Evolutionary conservation across 2,329 filamentous ascomycete species (phyloP), one percentile per base, ranked within the genome.

Genomic region (Nigrospora osmanthi): DNA sequence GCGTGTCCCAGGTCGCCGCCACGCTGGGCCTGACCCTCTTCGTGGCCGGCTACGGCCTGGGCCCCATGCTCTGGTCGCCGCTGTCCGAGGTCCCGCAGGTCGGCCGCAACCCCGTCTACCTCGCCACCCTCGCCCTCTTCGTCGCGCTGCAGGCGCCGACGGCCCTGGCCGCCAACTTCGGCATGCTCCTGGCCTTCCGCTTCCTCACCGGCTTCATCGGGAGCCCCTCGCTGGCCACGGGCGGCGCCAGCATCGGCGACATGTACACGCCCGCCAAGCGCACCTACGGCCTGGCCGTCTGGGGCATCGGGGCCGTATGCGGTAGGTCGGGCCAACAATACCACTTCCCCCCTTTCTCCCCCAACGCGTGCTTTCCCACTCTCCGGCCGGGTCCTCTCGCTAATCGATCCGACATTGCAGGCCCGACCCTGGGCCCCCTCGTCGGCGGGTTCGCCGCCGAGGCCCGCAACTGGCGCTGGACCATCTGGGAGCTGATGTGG

Each of bases 61-160:
- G 78, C 0, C 75, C 77, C 2, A 58, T 81, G 45, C 48, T 83
- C 31, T 80, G 73, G 60, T 73, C 72, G 1, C 80, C 80, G 0
- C 54, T 83, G 33, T 71, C 67, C 37, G 80, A 84, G 56, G 71
- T 83, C 13, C 77, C 79, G 0, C 49, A 66, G 32, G 68, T 82
- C 44, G 78, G 80, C 3, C 68, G 80, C 2, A 82, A 78, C 45
- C 69, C 71, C 1, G 70, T 75, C 0, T 83, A 81, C 52, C 70
- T 81, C 30, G 54, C 75, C 45, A 75, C 77, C 0, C 72, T 81
- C 45, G 65, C 66, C n/a, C 63, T 80, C 23, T 83, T 81, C 51
- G 69, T 80, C 23, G 64, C 80, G 11, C 59, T 83, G 1, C 69
- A 68, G 11, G 62, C 82, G 0, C 73, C 76, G 0, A 71, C 73